phyloP scores from a whole-genome alignment of 1,139 yeast genomes.

The Debaryomycetaceae sp. region DNA sequence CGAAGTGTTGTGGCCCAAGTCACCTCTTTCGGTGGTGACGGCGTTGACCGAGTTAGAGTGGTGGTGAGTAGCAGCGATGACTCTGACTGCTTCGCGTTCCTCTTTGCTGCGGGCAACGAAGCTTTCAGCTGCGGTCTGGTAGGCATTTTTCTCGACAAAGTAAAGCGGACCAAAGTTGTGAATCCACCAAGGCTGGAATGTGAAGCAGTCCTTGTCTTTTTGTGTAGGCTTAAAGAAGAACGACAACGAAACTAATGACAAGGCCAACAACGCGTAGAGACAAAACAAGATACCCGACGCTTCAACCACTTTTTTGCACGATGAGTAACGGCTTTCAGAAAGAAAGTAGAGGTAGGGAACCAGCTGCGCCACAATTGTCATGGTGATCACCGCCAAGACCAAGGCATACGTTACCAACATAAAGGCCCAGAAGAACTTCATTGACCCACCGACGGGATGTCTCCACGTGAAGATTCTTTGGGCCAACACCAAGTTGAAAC shows the following conservation, averaged over 20 bases:
- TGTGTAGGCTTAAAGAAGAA: slow-evolving; percentile 54
- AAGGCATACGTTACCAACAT: slow-evolving; percentile 51
- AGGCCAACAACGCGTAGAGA: slow-evolving; percentile 54
- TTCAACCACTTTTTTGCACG: slow-evolving; percentile 55
- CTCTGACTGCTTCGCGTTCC: slow-evolving; percentile 48
- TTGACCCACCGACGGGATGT: slow-evolving; percentile 72
- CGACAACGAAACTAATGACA: slow-evolving; percentile 46
- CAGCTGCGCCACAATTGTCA: slow-evolving; percentile 66
- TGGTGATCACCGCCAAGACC: slow-evolving; percentile 55
- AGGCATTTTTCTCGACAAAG: slow-evolving; percentile 48
- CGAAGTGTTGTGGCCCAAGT: slow-evolving; percentile 45
- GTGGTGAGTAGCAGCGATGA: slow-evolving; percentile 44
- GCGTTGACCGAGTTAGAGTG: slow-evolving; percentile 39
- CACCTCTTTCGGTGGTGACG: slow-evolving; percentile 40
- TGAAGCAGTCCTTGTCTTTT: slow-evolving; percentile 48
- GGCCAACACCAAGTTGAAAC: slow-evolving; percentile 62
- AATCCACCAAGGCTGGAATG: slow-evolving; percentile 81
- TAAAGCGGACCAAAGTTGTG: slow-evolving; percentile 55
- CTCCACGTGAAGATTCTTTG: slow-evolving; percentile 80
- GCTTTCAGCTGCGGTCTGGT: slow-evolving; percentile 43
- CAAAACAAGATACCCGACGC: slow-evolving; percentile 55
- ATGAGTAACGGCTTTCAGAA: slow-evolving; percentile 37
- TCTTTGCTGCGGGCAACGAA: slow-evolving; percentile 46
- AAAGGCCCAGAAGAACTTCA: slow-evolving; percentile 46
- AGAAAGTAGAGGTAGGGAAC: slow-evolving; percentile 61